Base-by-base conservation (phyloP, 768 basidiomycete genomes). In the Lactarius evosmus region DNA sequence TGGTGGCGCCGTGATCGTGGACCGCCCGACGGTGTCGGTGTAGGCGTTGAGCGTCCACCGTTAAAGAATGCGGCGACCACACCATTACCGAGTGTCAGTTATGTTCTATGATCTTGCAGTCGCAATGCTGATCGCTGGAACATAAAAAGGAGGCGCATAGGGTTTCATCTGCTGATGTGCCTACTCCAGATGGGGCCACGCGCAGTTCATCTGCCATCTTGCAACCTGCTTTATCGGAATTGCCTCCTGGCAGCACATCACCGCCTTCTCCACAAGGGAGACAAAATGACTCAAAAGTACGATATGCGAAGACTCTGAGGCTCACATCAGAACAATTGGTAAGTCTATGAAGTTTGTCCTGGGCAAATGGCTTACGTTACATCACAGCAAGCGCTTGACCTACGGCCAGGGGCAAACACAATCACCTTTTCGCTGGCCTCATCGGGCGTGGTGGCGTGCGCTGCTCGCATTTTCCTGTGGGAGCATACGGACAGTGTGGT, bases 401-500 rank as follows among this genome's bases (percentile, higher is more conserved):
- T 98, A 66, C 91, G 90, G 72, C 79, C 89, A 30, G 96, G 97
- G 3, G 80, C 93, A 1, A 99, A 99, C 70, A 82, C 88, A 2
- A 89, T 98, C 66, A 94, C 95, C 0, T 99, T 98, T 73, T 95
- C 95, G 0, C 83, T 98, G 44, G 91, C 92, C 14, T 83, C 89
- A 3, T 86, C 91, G 1, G 91, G 92, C 5, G 82, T 81, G 1
- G 83, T 91, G 2, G 92, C 89, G 3, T 96, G 95, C 63, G 87
- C 94, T 2, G 93, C 97, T 22, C 83, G 94, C 5, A 91, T 99
- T 65, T 99, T 99, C 69, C 81, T 98, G 27, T 98, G 95, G 95
- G 92, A 98, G 62, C 84, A 87, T n/a, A 87, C 86, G 2, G 95
- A 97, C 71, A 81, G 83, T 3, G 85, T 99, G 25, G 91, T 99